Base-by-base conservation (phyloP, 23 red algal species). In the Gracilaria gracilis region DNA sequence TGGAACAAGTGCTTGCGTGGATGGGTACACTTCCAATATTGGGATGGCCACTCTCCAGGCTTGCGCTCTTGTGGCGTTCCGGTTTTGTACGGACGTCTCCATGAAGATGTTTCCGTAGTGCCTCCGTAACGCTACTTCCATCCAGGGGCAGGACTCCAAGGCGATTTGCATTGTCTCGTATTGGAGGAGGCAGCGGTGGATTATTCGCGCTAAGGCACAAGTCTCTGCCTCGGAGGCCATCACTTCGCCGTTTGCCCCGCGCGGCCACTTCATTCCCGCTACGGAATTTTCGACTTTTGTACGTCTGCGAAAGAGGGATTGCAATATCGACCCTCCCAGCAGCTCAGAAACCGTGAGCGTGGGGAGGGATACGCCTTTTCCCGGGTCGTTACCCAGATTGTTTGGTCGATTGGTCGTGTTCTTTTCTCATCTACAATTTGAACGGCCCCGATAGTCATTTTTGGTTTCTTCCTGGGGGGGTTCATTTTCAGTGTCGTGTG, bases 341-440 rank as follows among this genome's bases (percentile, higher is more conserved):
- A 73, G 2, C 38, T 73, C 67, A 1, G 33, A 44, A 5, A 73
- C 67, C 8, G 35, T 73, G 44, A 73, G 67, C 1, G 2, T 73
- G 42, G 17, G 67, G 67, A 73, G 67, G 67, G 67, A 67, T 2
- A 31, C 42, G 3, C 1, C 67, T 73, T 73, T 73, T 42, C 38
- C 67, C 67, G 36, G 38, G 16, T 73, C 42, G 0, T 37, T 0
- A 11, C 67, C 67, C 1, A 73, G 67, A 24, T 44, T 44, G 2
- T 19, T 4, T 1, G 67, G 67, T 1, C 67, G 33, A 35, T 73
- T 73, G n/a, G 67, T 0, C 2, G 34, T 40, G 38, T 73, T 11
- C 44, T 73, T 73, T 40, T 35, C 34, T 44, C 67, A 21, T 40
- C 67, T 3, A 73, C 20, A 24, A 73, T 73, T 9, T 0, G 34